Base-by-base conservation (phyloP, 768 basidiomycete species). In the Lentinula sp. region DNA sequence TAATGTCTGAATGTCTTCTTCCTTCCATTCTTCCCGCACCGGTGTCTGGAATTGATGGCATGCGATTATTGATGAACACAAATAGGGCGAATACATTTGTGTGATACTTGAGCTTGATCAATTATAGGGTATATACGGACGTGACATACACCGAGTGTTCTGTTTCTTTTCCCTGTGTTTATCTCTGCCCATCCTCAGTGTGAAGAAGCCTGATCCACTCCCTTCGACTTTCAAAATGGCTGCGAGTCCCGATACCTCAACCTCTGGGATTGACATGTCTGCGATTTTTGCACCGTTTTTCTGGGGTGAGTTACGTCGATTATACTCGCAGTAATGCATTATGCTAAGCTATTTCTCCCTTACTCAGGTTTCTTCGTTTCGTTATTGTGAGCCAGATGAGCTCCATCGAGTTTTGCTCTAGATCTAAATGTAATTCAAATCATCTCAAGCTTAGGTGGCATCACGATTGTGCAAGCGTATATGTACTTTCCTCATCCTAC, bases 401-500 rank as follows among this genome's bases (percentile, higher is more conserved):
- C 5, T 13, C 13, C 40, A 16, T 28, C 16, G 5, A 28, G 2
- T 21, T 11, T 28, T 28, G 2, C 28, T 57, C 7, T 23, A 31
- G 31, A 28, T 2, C 13, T 23, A 2, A 28, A 39, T 7, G 5
- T 15, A 32, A 21, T 13, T 5, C 37, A 34, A 18, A 59, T 31
- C 31, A 18, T 13, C 10, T 31, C 3, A 50, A 79, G 77, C 35
- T 65, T 78, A 6, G 71, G 70, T 13, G 78, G 78, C 16, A 76
- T 78, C 53, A 75, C 73, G 3, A 69, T 77, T 34, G 67, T 78
- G 21, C 78, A 79, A 63, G 76, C 74, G 2, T 77, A 76, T 55
- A 66, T 74, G 9, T 78, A 77, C 65, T 78, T 78, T 59, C 69
- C 72, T 3, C 64, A 63, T 34, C 65, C 63, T 8, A 67, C 65